Evolutionary conservation across 768 basidiomycete species (phyloP), one percentile per base, ranked within the genome.

Genomic region (Psilocybe cyanescens): DNA sequence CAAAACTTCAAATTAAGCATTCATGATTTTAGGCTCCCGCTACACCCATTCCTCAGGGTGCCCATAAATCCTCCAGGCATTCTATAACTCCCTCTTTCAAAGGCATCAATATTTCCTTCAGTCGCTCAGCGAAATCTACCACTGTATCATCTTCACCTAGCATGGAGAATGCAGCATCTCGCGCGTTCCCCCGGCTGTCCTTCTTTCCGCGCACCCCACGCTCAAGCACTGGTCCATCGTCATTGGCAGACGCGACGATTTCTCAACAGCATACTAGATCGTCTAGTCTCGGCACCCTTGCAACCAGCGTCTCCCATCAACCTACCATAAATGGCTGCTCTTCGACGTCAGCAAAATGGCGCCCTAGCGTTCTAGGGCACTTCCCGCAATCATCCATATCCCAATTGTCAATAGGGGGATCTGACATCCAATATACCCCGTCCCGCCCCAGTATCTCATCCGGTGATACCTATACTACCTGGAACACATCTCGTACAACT

Each of bases 311-410:
- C 33, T 66, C 63, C 14, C 59, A 57, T 28, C 58, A 66, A 2
- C 62, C 49, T 63, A 53, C 44, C 58, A 69, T 59, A 50, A 45
- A 48, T 39, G 60, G 51, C 45, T 59, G 66, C n/a, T 60, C 68
- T 28, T 53, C 71, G 1, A 50, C 74, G 52, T 68, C 77, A 9
- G 78, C 83, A 53, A 83, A 76, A 72, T 87, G 84, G 84, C 80
- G 86, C n/a, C 87, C 89, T 9, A 86, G 81, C 63, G 83, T 91
- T 24, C 72, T 89, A 24, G 86, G 84, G 5, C 85, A 90, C 65
- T 90, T 90, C 68, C 76, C 82, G 30, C 79, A 83, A 57, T 67
- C 79, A 55, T 80, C 84, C 54, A 70, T 75, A 31, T 76, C 82
- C 46, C 82, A 79, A 68, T 64, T 75, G 52, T 82, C 74, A 54